Base-by-base conservation (phyloP, 2,329 filamentous ascomycete species). In the Furcasterigmium sp. region DNA sequence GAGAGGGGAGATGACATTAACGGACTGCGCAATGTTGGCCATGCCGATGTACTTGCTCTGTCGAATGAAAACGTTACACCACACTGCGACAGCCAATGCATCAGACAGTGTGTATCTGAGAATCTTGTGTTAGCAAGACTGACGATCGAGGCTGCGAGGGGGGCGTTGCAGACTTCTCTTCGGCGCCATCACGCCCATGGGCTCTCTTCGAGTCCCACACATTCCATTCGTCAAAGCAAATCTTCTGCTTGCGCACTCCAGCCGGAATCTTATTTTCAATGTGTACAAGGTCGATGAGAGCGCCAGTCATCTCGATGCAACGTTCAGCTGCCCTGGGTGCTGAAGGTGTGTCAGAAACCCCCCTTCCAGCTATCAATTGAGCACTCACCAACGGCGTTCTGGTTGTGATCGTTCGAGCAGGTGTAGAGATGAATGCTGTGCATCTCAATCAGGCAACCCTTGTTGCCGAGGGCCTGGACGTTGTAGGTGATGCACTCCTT, bases 171-270 rank as follows among this genome's bases (percentile, higher is more conserved):
- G 41, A 55, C 53, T 63, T 68, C 58, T 90, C 85, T 62, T 90
- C 85, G 6, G 82, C 85, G 13, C 85, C 86, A 46, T 76, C 60
- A 52, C 85, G 80, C 13, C 86, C 85, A 0, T 82, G 83, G 0
- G 85, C 85, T 9, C 85, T 78, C 42, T 73, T 69, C 1, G 84
- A 82, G 53, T 88, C 84, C 85, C 85, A 91, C 8, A 90, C 85
- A 58, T 90, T 91, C 85, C 86, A 90, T 62, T 90, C 85, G 58
- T 90, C 86, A 57, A 90, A 90, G 69, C 85, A 90, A 58, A 91
- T 87, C 40, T 75, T 84, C 37, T 80, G 83, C 5, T 75, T 68
- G 4, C 76, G 75, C 14, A 82, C 76, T 0, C 69, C 67, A 0
- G 73, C 64, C 0, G 82, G 74, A 0, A 84, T 74, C 32, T 69